phyloP scores from a whole-genome alignment of 2,329 filamentous ascomycete species.

The Pseudogymnoascus sp. region DNA sequence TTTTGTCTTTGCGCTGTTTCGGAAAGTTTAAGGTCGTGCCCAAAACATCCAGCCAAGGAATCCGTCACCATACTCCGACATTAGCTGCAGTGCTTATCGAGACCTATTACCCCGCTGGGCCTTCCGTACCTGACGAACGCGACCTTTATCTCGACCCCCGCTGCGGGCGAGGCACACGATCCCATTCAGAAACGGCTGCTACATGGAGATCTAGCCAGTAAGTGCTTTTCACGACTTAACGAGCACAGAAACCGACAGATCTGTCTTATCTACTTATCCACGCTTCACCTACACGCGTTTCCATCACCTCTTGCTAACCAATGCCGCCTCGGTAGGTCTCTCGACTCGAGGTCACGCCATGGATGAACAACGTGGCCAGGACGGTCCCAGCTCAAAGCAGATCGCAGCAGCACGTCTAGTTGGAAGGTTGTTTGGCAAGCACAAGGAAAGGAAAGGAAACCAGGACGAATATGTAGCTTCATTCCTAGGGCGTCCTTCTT shows the following conservation, averaged over 20 bases:
- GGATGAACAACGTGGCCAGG: background rate
- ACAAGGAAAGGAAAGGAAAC: slow-evolving; percentile 32
- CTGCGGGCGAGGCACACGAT: slow-evolving; percentile 6
- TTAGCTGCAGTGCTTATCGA: slow-evolving; percentile 8
- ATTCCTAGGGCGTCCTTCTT: slow-evolving; percentile 45
- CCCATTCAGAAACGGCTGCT: background rate
- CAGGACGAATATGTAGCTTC: slow-evolving; percentile 45
- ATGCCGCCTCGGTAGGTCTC: background rate
- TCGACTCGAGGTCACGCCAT: background rate
- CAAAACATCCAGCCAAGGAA: background rate
- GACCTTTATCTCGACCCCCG: background rate
- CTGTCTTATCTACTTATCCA: background rate
- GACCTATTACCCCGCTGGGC: slow-evolving; percentile 1
- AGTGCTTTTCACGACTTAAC: background rate
- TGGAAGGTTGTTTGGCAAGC: slow-evolving; percentile 43
- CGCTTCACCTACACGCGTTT: background rate
- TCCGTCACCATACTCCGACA: background rate
- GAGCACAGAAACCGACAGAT: background rate
- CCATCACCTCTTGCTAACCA: background rate
- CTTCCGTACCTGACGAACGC: slow-evolving; percentile 6
- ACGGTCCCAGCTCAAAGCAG: slow-evolving; percentile 17
- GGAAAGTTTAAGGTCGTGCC: slow-evolving; percentile 4
- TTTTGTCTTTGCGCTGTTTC: slow-evolving; percentile 1
- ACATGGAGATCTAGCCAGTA: slow-evolving; percentile 3
- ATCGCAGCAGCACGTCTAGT: slow-evolving; percentile 42